Evolutionary conservation across 345 rosid genomes (phyloP), one percentile per base, ranked within the genome.

Genomic region (Eucalyptus pauciflora): DNA sequence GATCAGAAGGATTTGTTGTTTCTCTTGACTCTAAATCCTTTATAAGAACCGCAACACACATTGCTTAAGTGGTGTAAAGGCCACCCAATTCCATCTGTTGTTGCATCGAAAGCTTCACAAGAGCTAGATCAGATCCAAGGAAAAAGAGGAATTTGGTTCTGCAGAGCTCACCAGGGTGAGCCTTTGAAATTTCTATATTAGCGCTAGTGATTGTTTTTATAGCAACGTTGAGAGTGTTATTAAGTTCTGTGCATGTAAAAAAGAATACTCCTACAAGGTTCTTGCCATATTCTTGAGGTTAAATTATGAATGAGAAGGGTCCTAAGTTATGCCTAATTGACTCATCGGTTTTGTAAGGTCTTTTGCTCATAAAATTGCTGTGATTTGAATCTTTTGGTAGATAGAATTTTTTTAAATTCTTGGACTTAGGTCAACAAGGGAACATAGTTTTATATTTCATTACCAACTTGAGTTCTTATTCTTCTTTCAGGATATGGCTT

Each of bases 61-160:
- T 90, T 96, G 86, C 94, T 96, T 54, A 93, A 95, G 92, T 97
- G 99, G 99, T 87, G 92, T 87, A 97, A 98, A 24, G 94, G 98
- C 69, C 99, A 97, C 90, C 98, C 99, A 13, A 94, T 96, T 41
- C 99, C 99, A 76, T 97, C 97, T 69, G 96, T 97, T 88, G 94
- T 97, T 41, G 98, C 99, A 86, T 91, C 94, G 87, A 96, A 92
- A 91, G 99, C 99, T 88, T 93, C 97, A 12, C 94, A 92, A 18
- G 97, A 95, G 93, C 94, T 97, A 86, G 92, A 93, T 71, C 90
- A 56, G 89, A 95, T 97, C 91, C 99, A 96, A 87, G 99, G 99
- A 31, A 97, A 91, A 89, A 95, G 97, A 87, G 95, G 95, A 89
- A 62, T 96, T 86, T 97, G 99, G 99, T 97, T 94, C 90, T 96